phyloP scores from a whole-genome alignment of 352 stramenopile species.

The Sclerospora graminicola region DNA sequence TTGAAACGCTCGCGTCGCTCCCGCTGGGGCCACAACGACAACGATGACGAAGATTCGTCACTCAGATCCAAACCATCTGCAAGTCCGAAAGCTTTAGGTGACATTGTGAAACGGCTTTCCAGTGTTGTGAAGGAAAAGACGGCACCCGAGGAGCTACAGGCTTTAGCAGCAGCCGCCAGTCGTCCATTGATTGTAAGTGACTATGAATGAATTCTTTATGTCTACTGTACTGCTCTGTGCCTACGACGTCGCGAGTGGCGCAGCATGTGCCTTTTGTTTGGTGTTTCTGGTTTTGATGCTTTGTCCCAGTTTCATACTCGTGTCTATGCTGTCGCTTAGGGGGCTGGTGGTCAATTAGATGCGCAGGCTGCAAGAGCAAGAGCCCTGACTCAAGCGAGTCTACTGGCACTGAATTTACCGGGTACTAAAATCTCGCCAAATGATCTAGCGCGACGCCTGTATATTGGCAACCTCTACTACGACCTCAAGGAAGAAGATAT shows the following conservation, averaged over 20 bases:
- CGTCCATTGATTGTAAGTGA: conserved; percentile 21
- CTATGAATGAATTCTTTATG: neutral
- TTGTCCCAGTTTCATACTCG: conserved; percentile 35
- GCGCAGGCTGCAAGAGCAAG: conserved; percentile 44
- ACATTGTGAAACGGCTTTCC: conserved; percentile 56
- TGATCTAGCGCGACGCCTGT: conserved; percentile 61
- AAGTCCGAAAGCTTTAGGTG: conserved; percentile 25
- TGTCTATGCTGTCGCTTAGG: conserved; percentile 32
- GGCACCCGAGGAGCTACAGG: conserved; percentile 26
- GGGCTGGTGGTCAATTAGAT: conserved; percentile 27
- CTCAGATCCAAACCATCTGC: conserved; percentile 1
- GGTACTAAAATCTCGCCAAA: conserved; percentile 34
- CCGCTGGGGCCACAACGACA: conserved; percentile 25
- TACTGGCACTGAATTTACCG: conserved; percentile 49
- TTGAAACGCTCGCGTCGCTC: conserved; percentile 28
- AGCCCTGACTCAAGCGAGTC: conserved; percentile 57
- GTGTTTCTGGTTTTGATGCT: conserved; percentile 15
- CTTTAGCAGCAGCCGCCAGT: neutral
- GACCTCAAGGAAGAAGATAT: conserved; percentile 76
- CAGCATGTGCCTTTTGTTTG: too few species aligned
- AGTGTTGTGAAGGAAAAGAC: conserved; percentile 58
- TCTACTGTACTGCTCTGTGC: neutral
- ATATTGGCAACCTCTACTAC: conserved; percentile 78
- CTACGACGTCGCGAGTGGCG: neutral
- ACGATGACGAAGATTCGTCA: neutral